phyloP scores from a whole-genome alignment of 2,329 filamentous ascomycete species.

The Aureobasidium musti region DNA sequence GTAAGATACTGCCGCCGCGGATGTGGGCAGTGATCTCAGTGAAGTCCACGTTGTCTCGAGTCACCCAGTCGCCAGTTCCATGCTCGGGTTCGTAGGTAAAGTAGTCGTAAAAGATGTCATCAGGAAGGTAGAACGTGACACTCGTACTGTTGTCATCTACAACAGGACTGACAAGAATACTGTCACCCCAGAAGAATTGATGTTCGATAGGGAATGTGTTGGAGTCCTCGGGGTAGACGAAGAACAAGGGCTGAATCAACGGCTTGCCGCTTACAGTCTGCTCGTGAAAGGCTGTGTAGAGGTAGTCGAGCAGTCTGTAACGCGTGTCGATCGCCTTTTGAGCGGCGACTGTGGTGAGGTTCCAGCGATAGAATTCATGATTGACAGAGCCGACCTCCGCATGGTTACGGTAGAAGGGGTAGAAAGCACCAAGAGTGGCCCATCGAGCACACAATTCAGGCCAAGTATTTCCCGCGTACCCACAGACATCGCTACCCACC shows the following conservation, averaged over 20 bases:
- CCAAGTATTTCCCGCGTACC: slow-evolving; percentile 68
- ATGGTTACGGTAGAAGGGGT: slow-evolving; percentile 76
- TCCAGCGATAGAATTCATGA: slow-evolving; percentile 75
- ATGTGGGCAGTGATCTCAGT: slow-evolving; percentile 67
- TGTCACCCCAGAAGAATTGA: slow-evolving; percentile 63
- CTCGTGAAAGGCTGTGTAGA: slow-evolving; percentile 69
- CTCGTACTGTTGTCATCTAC: slow-evolving; percentile 54
- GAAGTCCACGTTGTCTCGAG: slow-evolving; percentile 49
- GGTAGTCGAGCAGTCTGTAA: slow-evolving; percentile 77
- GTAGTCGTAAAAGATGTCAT: slow-evolving; percentile 63
- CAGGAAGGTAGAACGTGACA: slow-evolving; percentile 59
- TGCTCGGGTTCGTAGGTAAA: slow-evolving; percentile 54
- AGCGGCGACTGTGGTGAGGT: slow-evolving; percentile 62
- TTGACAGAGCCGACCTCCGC: slow-evolving; percentile 55
- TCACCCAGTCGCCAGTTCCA: slow-evolving; percentile 51
- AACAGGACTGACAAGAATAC: slow-evolving; percentile 60
- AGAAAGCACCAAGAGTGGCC: slow-evolving; percentile 71
- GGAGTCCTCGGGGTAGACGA: slow-evolving; percentile 63
- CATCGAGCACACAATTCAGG: slow-evolving; percentile 70
- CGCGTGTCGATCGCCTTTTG: slow-evolving; percentile 68
- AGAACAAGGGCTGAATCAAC: slow-evolving; percentile 70
- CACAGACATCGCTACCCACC: slow-evolving; percentile 67
- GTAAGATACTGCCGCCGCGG: slow-evolving; percentile 66
- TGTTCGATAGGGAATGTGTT: slow-evolving; percentile 56
- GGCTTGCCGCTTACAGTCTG: slow-evolving; percentile 65